Percentiles rank a stretch among this genome's conserved stretches.
Conservation (phyloP, 75 land plant genomes). For the Pseudotsuga menziesii region DNA sequence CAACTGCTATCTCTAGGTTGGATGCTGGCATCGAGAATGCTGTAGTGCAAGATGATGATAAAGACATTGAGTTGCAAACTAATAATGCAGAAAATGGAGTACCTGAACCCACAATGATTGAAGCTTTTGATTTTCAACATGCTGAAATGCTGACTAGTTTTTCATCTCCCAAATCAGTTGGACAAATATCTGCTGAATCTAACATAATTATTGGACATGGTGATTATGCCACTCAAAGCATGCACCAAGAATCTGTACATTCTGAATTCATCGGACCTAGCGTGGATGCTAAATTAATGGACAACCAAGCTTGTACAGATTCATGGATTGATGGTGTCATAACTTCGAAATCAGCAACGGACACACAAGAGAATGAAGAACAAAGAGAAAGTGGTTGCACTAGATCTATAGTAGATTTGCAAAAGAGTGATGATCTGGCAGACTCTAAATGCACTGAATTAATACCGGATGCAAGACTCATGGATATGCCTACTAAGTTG, state of each 20-base stretch:
- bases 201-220: not conserved
- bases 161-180: slow-evolving; percentile 2
- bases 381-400: not conserved
- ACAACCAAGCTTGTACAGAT: not conserved
- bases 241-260: not conserved
- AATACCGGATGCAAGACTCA: not conserved
- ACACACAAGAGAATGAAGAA: not conserved
- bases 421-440: not conserved
- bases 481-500: not conserved
- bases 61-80: not conserved
- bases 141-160: not conserved
- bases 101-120: not conserved
- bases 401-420: not conserved
- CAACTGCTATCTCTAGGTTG: not conserved
- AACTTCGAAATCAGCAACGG: not conserved
- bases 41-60: not conserved
- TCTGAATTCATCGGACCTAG: not conserved
- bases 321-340: not conserved
- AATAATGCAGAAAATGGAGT: not conserved
- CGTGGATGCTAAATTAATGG: not conserved
- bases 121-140: not conserved
- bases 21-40: not conserved
- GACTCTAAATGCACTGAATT: not conserved
- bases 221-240: slow-evolving; percentile 1
- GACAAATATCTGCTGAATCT: slow-evolving; percentile 6